These are phyloP conservation scores for Tolypocladium pustulatum DNA, from an alignment of 2,329 filamentous ascomycete species.

Conservation along the genomic window DNA sequence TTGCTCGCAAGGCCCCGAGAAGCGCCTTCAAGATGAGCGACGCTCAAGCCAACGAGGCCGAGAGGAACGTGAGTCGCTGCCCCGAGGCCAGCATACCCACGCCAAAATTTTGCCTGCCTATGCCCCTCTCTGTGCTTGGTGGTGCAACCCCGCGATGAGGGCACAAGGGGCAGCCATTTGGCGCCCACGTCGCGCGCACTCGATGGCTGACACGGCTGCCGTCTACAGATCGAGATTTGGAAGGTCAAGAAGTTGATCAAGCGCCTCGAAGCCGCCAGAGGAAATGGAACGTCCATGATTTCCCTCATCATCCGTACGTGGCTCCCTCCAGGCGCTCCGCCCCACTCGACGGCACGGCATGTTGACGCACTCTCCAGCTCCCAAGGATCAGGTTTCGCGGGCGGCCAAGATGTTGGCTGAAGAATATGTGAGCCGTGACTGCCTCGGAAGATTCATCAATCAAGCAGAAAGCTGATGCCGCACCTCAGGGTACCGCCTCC, in stretches of 20 bases:
- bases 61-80: constrained; percentile 69
- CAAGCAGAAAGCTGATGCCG: constrained; percentile 8
- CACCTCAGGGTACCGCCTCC: constrained; percentile 75
- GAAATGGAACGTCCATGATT: constrained; percentile 99
- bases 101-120: constrained; percentile 3
- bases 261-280: constrained; percentile 89
- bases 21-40: constrained; percentile 64
- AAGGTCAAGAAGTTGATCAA: constrained; percentile 99
- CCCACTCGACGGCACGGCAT: neutral
- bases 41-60: constrained; percentile 79
- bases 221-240: constrained; percentile 61
- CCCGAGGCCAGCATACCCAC: neutral
- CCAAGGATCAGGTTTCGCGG: constrained; percentile 95
- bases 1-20: constrained; percentile 12
- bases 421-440: constrained; percentile 68
- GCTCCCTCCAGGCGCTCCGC: neutral
- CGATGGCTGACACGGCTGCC: constrained; percentile 9
- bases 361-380: constrained; percentile 44
- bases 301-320: constrained; percentile 91
- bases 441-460: neutral
- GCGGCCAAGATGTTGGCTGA: constrained; percentile 99
- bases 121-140: constrained; percentile 12
- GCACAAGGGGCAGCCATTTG: neutral
- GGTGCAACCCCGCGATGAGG: constrained; percentile 19
- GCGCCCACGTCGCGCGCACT: neutral